Conservation (phyloP, 2,329 filamentous ascomycete genomes). For the Fusarium chuoi region DNA sequence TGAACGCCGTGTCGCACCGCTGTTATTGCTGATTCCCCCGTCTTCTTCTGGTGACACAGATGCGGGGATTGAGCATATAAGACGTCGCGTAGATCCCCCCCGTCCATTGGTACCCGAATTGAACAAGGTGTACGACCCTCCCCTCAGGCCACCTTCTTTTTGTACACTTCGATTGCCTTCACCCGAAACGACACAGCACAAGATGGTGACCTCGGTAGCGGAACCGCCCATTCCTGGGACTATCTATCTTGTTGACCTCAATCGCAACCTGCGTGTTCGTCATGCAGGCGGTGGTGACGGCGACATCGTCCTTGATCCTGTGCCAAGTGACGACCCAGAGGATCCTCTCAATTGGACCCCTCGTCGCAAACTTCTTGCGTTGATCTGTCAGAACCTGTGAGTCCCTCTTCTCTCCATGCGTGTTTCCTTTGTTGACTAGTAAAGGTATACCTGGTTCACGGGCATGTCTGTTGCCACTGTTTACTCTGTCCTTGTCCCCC, state of each 20-base stretch:
- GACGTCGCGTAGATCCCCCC: background rate
- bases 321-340: constrained; percentile 60
- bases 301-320: constrained; percentile 62
- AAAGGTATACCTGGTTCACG: constrained; percentile 52
- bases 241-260: constrained; percentile 53
- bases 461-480: constrained; percentile 54
- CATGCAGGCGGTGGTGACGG: constrained; percentile 46
- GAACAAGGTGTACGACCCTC: background rate
- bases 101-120: background rate
- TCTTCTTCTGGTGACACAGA: background rate
- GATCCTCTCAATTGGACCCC: constrained; percentile 63
- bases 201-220: background rate
- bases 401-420: background rate
- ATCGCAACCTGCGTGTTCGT: constrained; percentile 46
- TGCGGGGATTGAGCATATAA: background rate
- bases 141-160: background rate
- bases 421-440: background rate
- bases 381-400: constrained; percentile 47
- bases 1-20: background rate
- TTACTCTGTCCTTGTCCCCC: constrained; percentile 53
- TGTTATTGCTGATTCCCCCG: background rate
- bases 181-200: background rate
- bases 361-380: constrained; percentile 40
- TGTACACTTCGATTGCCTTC: background rate
- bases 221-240: constrained; percentile 49